Conservation (phyloP, 2,329 filamentous ascomycete species). For the Colletotrichum tofieldiae region DNA sequence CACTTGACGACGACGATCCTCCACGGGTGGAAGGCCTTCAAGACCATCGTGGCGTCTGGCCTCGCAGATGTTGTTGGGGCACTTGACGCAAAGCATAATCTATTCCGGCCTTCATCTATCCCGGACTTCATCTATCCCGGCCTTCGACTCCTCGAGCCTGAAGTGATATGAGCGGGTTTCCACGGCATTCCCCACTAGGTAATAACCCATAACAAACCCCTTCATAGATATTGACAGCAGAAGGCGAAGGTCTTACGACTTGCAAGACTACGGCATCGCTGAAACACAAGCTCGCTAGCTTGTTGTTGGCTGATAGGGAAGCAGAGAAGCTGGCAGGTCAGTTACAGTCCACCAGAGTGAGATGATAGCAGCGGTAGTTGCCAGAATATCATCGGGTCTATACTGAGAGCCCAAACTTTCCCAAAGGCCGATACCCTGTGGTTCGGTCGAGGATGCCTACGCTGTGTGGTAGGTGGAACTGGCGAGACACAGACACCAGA, state of each 20-base stretch:
- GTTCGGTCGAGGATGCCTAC: not conserved
- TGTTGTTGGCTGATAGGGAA: not conserved
- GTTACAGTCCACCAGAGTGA: constrained; percentile 26
- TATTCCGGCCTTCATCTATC: constrained; percentile 18
- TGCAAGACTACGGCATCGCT: constrained; percentile 1
- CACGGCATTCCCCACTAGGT: constrained; percentile 24
- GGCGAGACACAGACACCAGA: too few species aligned
- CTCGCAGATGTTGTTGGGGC: constrained; percentile 37
- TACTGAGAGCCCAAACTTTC: not conserved
- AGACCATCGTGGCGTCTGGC: constrained; percentile 27
- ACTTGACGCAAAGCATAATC: constrained; percentile 4
- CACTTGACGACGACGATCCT: too few species aligned
- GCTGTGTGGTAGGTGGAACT: not conserved
- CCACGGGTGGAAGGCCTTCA: not conserved
- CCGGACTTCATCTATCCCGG: constrained; percentile 24
- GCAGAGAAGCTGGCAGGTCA: too few species aligned
- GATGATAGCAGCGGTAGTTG: not conserved
- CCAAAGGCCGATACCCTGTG: not conserved
- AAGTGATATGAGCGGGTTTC: constrained; percentile 35
- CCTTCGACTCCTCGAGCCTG: constrained; percentile 24
- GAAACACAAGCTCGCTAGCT: constrained; percentile 13
- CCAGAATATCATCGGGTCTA: not conserved
- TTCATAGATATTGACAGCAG: not conserved
- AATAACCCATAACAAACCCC: not conserved
- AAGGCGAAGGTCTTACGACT: not conserved